phyloP scores from a whole-genome alignment of 805 yeast genomes.

The Cyberlindnera nakhonratchasimensis region DNA sequence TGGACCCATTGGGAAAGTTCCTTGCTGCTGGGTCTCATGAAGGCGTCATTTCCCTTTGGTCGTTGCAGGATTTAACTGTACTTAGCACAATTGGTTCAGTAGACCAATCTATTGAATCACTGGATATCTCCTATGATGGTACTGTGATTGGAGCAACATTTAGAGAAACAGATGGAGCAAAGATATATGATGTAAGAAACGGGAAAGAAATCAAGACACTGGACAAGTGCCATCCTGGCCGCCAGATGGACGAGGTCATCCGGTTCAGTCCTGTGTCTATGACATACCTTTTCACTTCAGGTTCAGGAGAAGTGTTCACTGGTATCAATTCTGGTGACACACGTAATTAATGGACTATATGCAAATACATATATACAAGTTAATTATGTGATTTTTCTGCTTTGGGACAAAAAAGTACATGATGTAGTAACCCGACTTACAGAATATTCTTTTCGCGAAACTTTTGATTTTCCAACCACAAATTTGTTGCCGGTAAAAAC shows the following conservation, averaged over 20 bases:
- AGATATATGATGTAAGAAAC: constrained; percentile 35
- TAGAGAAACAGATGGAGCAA: constrained; percentile 39
- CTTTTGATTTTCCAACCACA: neutral
- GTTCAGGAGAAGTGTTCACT: constrained; percentile 18
- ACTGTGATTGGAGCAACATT: constrained; percentile 41
- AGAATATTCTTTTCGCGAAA: neutral
- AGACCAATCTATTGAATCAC: constrained; percentile 40
- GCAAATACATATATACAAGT: too few relatives aligned
- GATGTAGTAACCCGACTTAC: neutral
- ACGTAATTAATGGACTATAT: neutral
- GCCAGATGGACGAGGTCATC: constrained; percentile 26
- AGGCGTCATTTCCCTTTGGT: constrained; percentile 53
- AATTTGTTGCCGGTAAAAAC: neutral
- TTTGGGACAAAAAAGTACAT: too few relatives aligned
- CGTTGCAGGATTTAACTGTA: constrained; percentile 37
- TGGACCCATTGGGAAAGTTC: constrained; percentile 52
- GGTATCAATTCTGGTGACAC: constrained; percentile 7
- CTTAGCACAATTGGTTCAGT: constrained; percentile 36
- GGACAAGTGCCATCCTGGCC: constrained; percentile 20
- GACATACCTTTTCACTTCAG: constrained; percentile 29
- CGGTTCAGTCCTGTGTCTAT: constrained; percentile 32
- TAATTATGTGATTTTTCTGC: too few relatives aligned
- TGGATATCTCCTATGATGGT: constrained; percentile 46
- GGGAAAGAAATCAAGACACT: constrained; percentile 23
- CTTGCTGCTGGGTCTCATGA: constrained; percentile 55